Percentiles rank a stretch among this genome's conserved stretches.
phyloP scores from a whole-genome alignment of 75 land plant genomes.

The Cunninghamia lanceolata region DNA sequence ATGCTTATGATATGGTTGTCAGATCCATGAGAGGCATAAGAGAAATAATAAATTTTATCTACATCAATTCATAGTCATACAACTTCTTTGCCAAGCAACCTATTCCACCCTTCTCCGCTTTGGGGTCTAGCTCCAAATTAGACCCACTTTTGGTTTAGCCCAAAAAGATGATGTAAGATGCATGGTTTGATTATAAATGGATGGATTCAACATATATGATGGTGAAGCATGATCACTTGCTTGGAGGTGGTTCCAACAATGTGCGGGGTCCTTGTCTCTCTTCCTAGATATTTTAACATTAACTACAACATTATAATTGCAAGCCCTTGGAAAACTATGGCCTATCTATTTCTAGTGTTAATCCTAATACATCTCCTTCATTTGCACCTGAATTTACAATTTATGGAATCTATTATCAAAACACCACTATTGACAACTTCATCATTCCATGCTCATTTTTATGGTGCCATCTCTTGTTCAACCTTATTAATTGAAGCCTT shows the following conservation, averaged over 20 bases:
- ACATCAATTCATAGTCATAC: slow-evolving; percentile 20
- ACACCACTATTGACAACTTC: neutral
- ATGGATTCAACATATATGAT: neutral
- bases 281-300: neutral
- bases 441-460: neutral
- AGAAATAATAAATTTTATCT: slow-evolving; percentile 55
- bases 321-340: neutral
- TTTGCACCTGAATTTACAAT: too few species aligned
- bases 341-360: neutral
- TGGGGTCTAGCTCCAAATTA: neutral
- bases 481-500: neutral
- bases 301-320: neutral
- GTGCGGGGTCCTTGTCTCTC: neutral
- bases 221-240: neutral
- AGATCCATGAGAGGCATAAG: slow-evolving; percentile 58
- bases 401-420: neutral
- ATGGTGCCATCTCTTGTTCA: neutral
- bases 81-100: slow-evolving; percentile 2
- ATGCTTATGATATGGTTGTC: slow-evolving; percentile 60
- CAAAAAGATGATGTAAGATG: neutral
- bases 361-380: neutral
- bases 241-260: neutral
- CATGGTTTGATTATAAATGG: slow-evolving; percentile 1
- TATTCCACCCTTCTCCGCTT: neutral
- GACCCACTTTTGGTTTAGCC: neutral